A percentile compares a stretch with the other conserved stretches of the same genome.
phyloP scores from a whole-genome alignment of 257 asterid species.

The Solanum piurae region DNA sequence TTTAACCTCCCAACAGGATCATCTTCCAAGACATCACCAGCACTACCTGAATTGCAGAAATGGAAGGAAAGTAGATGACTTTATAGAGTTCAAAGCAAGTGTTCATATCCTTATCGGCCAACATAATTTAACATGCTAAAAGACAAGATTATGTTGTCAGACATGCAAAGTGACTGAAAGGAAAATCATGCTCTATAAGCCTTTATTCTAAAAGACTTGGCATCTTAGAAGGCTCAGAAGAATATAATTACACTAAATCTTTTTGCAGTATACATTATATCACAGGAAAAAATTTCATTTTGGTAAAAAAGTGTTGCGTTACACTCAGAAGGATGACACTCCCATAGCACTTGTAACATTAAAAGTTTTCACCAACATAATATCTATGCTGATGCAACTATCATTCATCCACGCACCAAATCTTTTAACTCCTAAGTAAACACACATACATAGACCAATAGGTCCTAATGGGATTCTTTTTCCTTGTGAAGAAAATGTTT shows the following conservation, averaged over 20 bases:
- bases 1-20: conserved; percentile 77
- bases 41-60: conserved; percentile 54
- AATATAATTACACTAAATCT: neutral
- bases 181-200: neutral
- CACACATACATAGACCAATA: neutral
- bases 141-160: neutral
- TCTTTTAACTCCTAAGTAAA: neutral
- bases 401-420: neutral
- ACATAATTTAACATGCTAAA: neutral
- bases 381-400: neutral
- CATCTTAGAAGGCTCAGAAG: neutral
- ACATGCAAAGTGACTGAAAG: neutral
- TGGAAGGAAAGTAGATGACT: neutral
- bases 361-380: neutral
- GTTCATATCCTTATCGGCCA: neutral
- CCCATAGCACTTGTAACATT: neutral
- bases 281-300: neutral
- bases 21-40: conserved; percentile 94
- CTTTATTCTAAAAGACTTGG: neutral
- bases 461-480: neutral
- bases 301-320: neutral
- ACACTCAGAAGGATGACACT: neutral
- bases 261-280: neutral
- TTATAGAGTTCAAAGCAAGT: neutral
- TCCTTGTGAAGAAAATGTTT: neutral